Evolutionary conservation across 2,329 filamentous ascomycete genomes (phyloP), one percentile per base, ranked within the genome.

Genomic region (Stagonosporopsis cucurbitacearum): DNA sequence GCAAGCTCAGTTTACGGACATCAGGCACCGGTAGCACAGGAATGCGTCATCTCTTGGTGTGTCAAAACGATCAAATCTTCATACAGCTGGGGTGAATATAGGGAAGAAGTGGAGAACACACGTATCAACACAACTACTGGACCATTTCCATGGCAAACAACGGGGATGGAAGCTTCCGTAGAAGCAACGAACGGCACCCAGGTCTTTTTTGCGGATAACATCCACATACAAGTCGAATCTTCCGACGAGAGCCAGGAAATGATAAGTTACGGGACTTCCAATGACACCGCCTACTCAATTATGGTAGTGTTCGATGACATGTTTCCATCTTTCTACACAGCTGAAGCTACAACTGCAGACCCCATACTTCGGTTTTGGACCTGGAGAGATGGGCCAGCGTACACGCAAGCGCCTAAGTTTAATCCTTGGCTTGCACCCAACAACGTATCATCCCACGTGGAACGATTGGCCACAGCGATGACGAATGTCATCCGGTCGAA

Each of bases 1-100:
- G 42, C 50, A 0, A 50, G 53, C 11, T 5, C 13, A 1, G 62
- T 70, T 0, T 59, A 61, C 19, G 19, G 25, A 0, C 53, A 63
- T 0, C n/a, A 60, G 2, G 20, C 43, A 0, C 69, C 69, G 0
- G 5, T 60, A 0, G 37, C 54, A 0, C 59, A 65, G 0, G 69
- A 72, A 49, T 72, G 69, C 26, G 23, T 69, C 0, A 19, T 73
- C 0, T 43, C 68, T 0, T 75, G 63, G 67, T 75, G 71, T 41
- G 62, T 72, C 0, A 56, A 73, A 20, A 69, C 61, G 0, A 65
- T 75, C 0, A 23, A 59, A 6, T 72, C 69, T 0, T 58, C 67
- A 0, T 73, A 71, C n/a, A 23, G 26, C 1, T 41, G 4, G 19
- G 71, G 62, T 0, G 36, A 2, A 0, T 72, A 73, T 25, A 25